Base-by-base conservation (phyloP, 257 asterid genomes). In the Pogostemon cablin region DNA sequence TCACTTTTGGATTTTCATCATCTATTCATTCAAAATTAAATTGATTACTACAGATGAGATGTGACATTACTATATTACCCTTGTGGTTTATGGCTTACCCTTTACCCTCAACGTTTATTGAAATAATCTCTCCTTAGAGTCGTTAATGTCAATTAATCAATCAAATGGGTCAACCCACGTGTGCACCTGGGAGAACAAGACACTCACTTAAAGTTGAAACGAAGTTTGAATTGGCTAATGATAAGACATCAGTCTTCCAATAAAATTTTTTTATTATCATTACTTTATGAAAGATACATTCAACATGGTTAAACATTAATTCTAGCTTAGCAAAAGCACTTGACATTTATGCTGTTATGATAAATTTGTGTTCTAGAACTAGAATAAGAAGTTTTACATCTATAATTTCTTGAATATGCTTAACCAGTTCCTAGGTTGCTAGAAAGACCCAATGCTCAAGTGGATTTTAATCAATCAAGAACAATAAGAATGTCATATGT, bases 331-430 rank as follows among this genome's bases (percentile, higher is more conserved):
- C 32, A 54, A 7, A 55, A 68, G 58, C 62, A 68, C 25, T 40
- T 44, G 40, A 68, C 39, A 25, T 42, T 48, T n/a, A 60, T 6
- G 74, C 62, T 77, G 69, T 44, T 20, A 50, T 41, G 11, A 65
- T 66, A 57, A 39, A 44, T 7, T 40, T 56, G 11, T 46, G 60
- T 58, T 58, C 40, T 37, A 56, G 57, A 53, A 63, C 61, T 52
- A 69, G 34, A 43, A 35, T 48, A 9, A 15, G 56, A 59, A 65
- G 6, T 15, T 44, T 20, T 44, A 35, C 58, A 32, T 48, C 39
- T 6, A 8, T 64, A 9, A 5, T 53, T 42, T 72, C 65, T 54
- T 67, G 56, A 49, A 53, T 48, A 62, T 39, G 53, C 54, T 54
- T 25, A 60, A 38, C 34, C 50, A 58, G 40, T 11, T 9, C 6